Percentiles rank a stretch among this genome's conserved stretches.
phyloP scores from a whole-genome alignment of 140 eudicot species.

The Artemisia princeps region DNA sequence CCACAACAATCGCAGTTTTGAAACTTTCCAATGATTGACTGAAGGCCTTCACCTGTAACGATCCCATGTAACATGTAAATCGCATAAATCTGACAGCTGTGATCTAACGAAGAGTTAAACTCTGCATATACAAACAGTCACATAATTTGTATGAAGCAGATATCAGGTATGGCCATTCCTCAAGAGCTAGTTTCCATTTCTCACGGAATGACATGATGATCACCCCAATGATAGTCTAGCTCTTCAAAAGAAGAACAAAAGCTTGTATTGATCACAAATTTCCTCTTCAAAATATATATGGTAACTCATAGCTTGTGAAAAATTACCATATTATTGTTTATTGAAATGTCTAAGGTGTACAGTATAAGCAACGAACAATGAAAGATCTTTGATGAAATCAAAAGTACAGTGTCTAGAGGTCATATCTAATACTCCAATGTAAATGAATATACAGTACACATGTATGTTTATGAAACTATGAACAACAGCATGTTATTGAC shows the following conservation, averaged over 20 bases:
- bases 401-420: background rate
- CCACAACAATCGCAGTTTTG: conserved; percentile 81
- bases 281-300: background rate
- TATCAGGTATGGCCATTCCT: conserved; percentile 1
- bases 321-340: background rate
- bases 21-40: conserved; percentile 67
- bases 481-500: conserved; percentile 4
- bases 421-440: conserved; percentile 4
- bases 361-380: conserved; percentile 10
- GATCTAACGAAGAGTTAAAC: background rate
- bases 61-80: conserved; percentile 13
- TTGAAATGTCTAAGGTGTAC: conserved; percentile 8
- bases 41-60: conserved; percentile 67
- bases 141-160: conserved; percentile 2
- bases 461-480: conserved; percentile 9
- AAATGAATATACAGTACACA: background rate
- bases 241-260: conserved; percentile 5
- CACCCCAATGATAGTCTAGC: conserved; percentile 7
- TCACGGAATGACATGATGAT: background rate
- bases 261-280: background rate
- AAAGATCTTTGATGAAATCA: conserved; percentile 20
- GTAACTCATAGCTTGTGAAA: background rate
- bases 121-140: conserved; percentile 4
- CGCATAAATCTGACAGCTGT: background rate
- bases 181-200: conserved; percentile 6